Conservation (phyloP, 495 filamentous ascomycete genomes). For the Annulohypoxylon maeteangense region DNA sequence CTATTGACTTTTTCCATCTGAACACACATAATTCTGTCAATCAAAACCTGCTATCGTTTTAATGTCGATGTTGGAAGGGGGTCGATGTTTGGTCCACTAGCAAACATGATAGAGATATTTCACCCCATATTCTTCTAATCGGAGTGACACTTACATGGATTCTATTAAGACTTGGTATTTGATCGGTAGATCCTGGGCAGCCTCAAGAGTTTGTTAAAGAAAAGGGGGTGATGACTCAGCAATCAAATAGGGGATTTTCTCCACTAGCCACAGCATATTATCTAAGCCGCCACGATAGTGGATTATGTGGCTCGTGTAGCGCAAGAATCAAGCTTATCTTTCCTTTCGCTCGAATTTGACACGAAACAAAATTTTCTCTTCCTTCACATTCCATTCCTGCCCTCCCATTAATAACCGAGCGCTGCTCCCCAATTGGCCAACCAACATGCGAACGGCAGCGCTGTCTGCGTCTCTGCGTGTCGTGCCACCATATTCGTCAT, state of each 20-base stretch:
- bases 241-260: neutral
- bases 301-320: neutral
- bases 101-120: no score
- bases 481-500: constrained; percentile 34
- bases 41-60: no score
- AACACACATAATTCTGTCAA: no score
- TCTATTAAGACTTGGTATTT: no score
- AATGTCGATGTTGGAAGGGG: no score
- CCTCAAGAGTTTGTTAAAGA: neutral
- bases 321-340: neutral
- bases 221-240: constrained; percentile 7
- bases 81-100: no score
- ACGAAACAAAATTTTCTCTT: constrained; percentile 27
- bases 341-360: constrained; percentile 38
- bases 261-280: neutral
- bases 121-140: no score
- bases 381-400: constrained; percentile 29
- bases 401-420: constrained; percentile 14
- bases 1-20: no score
- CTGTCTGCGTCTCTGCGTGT: constrained; percentile 40
- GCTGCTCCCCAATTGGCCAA: constrained; percentile 41
- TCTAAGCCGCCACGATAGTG: neutral
- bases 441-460: constrained; percentile 46
- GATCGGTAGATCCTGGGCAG: no score
- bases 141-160: no score